A percentile compares a stretch with the other conserved stretches of the same genome.
Evolutionary conservation across 192 early-diverging fungal species (phyloP).

Genomic region (Coemansia sp.): DNA sequence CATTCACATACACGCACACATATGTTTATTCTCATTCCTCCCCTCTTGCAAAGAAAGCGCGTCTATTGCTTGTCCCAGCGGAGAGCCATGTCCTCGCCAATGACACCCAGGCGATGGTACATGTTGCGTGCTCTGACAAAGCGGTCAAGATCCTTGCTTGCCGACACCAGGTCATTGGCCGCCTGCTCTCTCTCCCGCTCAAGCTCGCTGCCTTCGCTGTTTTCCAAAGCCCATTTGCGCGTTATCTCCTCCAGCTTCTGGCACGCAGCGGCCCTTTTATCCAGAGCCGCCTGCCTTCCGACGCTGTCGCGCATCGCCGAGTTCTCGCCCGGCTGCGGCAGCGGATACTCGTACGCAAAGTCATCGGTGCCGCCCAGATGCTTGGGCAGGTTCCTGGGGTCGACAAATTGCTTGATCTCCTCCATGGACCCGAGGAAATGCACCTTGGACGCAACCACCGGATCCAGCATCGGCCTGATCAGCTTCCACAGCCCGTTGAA

Average conservation of each 20-base stretch:
- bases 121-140: constrained; percentile 52
- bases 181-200: neutral
- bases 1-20: too few species aligned
- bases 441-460: constrained; percentile 85
- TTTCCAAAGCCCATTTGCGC: constrained; percentile 44
- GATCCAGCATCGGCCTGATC: constrained; percentile 80
- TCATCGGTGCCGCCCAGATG: constrained; percentile 59
- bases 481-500: constrained; percentile 82
- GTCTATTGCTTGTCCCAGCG: constrained; percentile 11
- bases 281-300: constrained; percentile 35
- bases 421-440: constrained; percentile 64
- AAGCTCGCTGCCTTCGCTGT: neutral
- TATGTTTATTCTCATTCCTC: too few species aligned
- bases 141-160: constrained; percentile 51
- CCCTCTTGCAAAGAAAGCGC: too few species aligned
- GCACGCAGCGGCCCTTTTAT: constrained; percentile 33
- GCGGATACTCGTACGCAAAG: constrained; percentile 57
- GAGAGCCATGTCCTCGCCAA: constrained; percentile 22
- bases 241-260: constrained; percentile 50
- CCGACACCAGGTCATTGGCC: constrained; percentile 33
- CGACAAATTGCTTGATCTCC: constrained; percentile 64
- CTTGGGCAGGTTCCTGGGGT: constrained; percentile 56
- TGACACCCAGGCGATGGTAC: constrained; percentile 54
- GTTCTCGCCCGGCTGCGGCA: constrained; percentile 53
- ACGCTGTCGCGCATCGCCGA: constrained; percentile 47